A percentile compares a stretch with the other conserved stretches of the same genome.
Conservation (phyloP, 805 yeast genomes). For the Candida vartiovaarae region DNA sequence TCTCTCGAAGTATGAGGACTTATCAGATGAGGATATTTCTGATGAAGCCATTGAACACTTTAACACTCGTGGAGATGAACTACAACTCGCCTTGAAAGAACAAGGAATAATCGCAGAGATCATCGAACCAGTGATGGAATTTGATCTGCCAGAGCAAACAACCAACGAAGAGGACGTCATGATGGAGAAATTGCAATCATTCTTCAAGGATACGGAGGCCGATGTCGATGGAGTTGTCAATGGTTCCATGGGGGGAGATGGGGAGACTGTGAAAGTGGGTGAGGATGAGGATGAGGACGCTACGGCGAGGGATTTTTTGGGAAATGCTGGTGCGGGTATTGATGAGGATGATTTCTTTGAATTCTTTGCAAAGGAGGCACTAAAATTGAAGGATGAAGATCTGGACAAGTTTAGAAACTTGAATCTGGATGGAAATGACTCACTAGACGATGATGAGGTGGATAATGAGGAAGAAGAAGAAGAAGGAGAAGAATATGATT, state of each 20-base stretch:
- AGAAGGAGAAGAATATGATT: constrained; percentile 1
- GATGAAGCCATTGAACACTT: constrained; percentile 12
- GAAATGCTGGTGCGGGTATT: constrained; percentile 34
- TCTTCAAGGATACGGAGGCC: constrained; percentile 21
- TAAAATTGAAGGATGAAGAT: constrained; percentile 40
- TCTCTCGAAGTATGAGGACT: background rate
- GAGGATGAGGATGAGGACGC: constrained; percentile 20
- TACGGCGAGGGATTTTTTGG: constrained; percentile 24
- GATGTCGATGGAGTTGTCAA: constrained; percentile 19
- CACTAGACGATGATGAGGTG: constrained; percentile 11
- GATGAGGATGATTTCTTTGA: constrained; percentile 70
- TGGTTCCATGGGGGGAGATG: constrained; percentile 1
- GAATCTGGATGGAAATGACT: constrained; percentile 6
- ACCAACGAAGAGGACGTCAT: constrained; percentile 18
- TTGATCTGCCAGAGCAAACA: constrained; percentile 3
- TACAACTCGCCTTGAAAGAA: constrained; percentile 26
- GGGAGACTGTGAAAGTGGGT: background rate
- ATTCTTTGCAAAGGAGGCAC: constrained; percentile 48
- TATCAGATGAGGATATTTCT: constrained; percentile 1
- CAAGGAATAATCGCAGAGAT: constrained; percentile 9
- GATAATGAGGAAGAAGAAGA: constrained; percentile 13
- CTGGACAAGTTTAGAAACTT: constrained; percentile 30
- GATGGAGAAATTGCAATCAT: constrained; percentile 19
- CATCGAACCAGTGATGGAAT: constrained; percentile 12
- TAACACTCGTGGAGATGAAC: constrained; percentile 13